These are phyloP conservation scores for Rhexocercosporidium sp. DNA, from an alignment of 2,329 filamentous ascomycete species.

Conservation along the genomic window DNA sequence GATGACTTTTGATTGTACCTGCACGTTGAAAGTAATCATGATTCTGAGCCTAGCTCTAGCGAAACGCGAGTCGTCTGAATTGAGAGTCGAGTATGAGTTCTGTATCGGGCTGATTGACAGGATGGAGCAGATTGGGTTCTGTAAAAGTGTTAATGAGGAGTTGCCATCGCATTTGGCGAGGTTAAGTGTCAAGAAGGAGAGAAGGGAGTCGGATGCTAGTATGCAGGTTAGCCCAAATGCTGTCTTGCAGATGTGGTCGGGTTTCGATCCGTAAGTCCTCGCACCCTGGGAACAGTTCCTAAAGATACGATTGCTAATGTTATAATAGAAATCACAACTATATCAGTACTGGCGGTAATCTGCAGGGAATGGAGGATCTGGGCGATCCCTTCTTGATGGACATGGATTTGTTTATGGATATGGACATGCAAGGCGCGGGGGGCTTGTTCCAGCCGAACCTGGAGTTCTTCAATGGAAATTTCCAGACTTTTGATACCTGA, in stretches of 20 bases:
- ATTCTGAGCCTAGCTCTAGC: constrained; percentile 26
- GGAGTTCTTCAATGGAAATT: constrained; percentile 20
- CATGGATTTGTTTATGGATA: constrained; percentile 27
- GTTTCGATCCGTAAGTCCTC: constrained; percentile 17
- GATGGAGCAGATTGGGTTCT: constrained; percentile 33
- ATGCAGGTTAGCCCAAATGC: background rate
- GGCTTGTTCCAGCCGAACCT: constrained; percentile 21
- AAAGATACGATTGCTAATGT: background rate
- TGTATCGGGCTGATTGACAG: constrained; percentile 22
- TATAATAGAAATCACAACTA: background rate
- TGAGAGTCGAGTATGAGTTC: constrained; percentile 18
- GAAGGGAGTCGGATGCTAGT: background rate
- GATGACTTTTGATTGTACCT: constrained; percentile 26
- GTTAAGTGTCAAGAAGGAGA: constrained; percentile 20
- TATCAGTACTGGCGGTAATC: constrained; percentile 9
- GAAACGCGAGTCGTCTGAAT: constrained; percentile 21
- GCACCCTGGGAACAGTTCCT: too few relatives aligned
- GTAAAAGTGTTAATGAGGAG: constrained; percentile 24
- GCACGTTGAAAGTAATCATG: constrained; percentile 28
- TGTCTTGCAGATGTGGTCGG: constrained; percentile 6
- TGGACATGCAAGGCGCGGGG: constrained; percentile 19
- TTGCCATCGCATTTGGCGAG: constrained; percentile 24
- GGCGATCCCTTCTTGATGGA: constrained; percentile 27
- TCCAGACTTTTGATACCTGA: constrained; percentile 7
- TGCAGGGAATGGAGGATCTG: constrained; percentile 20